Conservation (phyloP, 176 grass and related monocot species). For the Avena insularis region DNA sequence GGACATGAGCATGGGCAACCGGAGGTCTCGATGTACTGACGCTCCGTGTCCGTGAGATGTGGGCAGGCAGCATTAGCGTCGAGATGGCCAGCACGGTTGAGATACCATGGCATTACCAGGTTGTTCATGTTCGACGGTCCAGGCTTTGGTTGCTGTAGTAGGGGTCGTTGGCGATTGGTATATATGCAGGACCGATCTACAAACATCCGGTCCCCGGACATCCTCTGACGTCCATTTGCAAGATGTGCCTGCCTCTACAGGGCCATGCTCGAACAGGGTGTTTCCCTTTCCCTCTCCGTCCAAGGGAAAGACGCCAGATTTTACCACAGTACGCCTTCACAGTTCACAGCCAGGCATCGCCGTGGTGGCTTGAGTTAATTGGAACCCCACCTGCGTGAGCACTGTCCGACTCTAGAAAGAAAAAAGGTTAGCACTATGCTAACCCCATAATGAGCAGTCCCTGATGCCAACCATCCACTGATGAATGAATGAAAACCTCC, state of each 20-base stretch:
- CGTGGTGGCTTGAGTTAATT: background rate
- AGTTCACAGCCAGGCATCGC: background rate
- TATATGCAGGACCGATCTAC: background rate
- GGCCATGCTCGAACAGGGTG: too few species aligned
- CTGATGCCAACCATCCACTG: background rate
- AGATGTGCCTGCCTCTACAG: background rate
- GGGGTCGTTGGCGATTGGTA: background rate
- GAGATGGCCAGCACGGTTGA: background rate
- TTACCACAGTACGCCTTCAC: background rate
- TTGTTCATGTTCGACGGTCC: background rate
- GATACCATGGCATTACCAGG: background rate
- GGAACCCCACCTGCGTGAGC: background rate
- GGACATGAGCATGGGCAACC: background rate
- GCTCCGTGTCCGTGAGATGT: background rate
- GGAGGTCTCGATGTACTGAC: background rate
- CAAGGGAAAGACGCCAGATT: background rate
- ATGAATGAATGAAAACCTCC: background rate
- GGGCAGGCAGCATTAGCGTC: background rate
- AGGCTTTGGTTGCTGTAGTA: background rate
- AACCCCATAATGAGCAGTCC: slow-evolving; percentile 5
- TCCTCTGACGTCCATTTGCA: background rate
- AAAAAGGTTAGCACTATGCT: background rate
- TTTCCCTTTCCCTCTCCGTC: too few species aligned
- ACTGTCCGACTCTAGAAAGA: background rate
- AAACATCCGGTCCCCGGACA: background rate